These are phyloP conservation scores for Hsuehochloa calcarea DNA, from an alignment of 176 grass and related monocot genomes.

Conservation along the genomic window DNA sequence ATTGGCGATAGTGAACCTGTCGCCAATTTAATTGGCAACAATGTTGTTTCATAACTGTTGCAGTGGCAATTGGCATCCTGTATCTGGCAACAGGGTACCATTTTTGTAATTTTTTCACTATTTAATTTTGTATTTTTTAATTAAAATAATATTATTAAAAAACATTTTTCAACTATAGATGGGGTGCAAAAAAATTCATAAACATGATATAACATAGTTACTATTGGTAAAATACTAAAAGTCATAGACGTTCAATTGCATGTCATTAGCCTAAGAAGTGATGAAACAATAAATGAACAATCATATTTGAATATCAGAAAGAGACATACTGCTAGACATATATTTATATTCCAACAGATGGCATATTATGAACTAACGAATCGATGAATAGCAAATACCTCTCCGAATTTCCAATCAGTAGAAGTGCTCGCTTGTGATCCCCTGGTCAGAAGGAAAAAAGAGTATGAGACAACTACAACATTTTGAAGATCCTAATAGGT, in stretches of 20 bases:
- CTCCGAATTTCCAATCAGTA: slow-evolving; percentile 83
- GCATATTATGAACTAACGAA: neutral
- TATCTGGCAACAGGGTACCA: too few species aligned
- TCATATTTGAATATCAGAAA: neutral
- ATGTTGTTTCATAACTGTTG: too few species aligned
- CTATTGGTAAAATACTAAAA: neutral
- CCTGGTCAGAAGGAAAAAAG: slow-evolving; percentile 46
- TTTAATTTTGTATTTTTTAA: too few species aligned
- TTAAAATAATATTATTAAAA: too few species aligned
- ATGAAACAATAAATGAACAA: neutral
- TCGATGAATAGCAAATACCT: slow-evolving; percentile 51
- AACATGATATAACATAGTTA: neutral
- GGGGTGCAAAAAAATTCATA: neutral
- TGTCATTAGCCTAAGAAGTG: neutral
- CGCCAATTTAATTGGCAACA: too few species aligned
- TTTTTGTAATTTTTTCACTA: too few species aligned
- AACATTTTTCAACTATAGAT: neutral
- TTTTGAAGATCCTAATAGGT: slow-evolving; percentile 25
- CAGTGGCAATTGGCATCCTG: too few species aligned
- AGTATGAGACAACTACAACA: slow-evolving; percentile 35
- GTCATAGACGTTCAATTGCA: neutral
- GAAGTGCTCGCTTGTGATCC: slow-evolving; percentile 51
- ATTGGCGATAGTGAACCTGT: too few species aligned
- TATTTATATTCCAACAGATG: neutral
- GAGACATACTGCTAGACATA: neutral